A percentile compares a stretch with the other conserved stretches of the same genome.
These are phyloP conservation scores for Scenedesmus sp. DNA, from an alignment of 163 green algal species.

Conservation along the genomic window DNA sequence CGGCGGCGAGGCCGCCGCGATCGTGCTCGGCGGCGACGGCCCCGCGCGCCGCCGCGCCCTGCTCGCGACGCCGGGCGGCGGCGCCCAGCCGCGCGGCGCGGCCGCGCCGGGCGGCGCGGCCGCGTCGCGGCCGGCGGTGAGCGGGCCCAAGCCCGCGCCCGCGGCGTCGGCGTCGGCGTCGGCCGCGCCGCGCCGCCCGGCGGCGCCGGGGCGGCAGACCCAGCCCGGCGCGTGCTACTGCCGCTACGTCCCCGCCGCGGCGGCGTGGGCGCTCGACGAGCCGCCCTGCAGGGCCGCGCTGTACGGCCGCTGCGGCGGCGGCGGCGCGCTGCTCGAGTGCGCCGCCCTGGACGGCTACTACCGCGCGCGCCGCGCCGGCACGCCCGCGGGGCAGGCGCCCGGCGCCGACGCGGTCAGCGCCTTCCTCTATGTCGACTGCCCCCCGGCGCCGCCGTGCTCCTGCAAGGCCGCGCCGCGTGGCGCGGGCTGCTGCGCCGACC, in stretches of 20 bases:
- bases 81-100: no score
- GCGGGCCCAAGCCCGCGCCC: no score
- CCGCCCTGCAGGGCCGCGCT: not conserved
- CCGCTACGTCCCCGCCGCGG: not conserved
- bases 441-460: conserved; percentile 13
- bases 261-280: conserved; percentile 18
- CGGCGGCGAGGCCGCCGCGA: no score
- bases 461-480: not conserved
- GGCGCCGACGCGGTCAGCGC: not conserved
- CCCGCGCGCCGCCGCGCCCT: no score
- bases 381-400: not conserved
- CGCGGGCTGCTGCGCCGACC: conserved; percentile 3
- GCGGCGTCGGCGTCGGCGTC: no score
- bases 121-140: no score
- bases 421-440: conserved; percentile 32
- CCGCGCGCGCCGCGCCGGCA: not conserved
- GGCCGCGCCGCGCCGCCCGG: no score
- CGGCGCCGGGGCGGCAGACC: no score
- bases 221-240: conserved; percentile 35
- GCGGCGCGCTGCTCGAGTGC: conserved; percentile 18
- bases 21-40: no score
- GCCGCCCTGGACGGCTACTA: conserved; percentile 16
- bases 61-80: no score
- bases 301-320: not conserved
- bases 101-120: no score